Base-by-base conservation (phyloP, 345 rosid species). In the Excoecaria agallocha region DNA sequence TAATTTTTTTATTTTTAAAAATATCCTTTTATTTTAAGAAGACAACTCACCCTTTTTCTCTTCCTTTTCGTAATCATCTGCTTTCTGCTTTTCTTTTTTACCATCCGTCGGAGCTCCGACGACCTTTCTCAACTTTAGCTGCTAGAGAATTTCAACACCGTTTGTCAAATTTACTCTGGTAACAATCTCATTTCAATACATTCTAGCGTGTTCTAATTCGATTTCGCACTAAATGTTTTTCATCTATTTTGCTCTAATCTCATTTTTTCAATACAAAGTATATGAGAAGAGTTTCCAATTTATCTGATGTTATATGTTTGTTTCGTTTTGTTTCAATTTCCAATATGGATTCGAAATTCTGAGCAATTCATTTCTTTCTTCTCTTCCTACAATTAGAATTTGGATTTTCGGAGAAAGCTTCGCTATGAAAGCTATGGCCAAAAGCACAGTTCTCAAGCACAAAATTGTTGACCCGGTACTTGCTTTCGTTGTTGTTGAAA, bases 381-480 rank as follows among this genome's bases (percentile, higher is more conserved):
- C 2, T 35, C 37, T 69, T 25, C 24, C 37, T 41, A 6, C 12
- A 69, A 10, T 55, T 55, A 55, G 46, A 51, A 6, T 54, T 58
- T 38, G 64, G 39, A 3, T 41, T 41, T 41, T 52, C 3, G 95
- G 98, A 55, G 93, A 84, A 70, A 80, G 84, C 25, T 93, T 94
- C 22, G 98, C 98, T 81, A 79, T 94, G 74, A 94, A 94, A 81
- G 81, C 91, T 39, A 43, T 94, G 89, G 90, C 91, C 57, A 94
- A 94, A 84, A 79, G 80, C 79, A 87, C 92, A 81, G 84, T 94
- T 78, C 91, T 94, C 48, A 87, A 85, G 88, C 90, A 92, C 74
- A 86, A 66, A 76, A 91, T 94, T 97, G 91, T 84, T 83, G 97
- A 91, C 82, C 97, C 92, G 98, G 99, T 94, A 46, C 37, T 66